Evolutionary conservation across 2,329 filamentous ascomycete genomes (phyloP).

Genomic region (Trichophyton simii): DNA sequence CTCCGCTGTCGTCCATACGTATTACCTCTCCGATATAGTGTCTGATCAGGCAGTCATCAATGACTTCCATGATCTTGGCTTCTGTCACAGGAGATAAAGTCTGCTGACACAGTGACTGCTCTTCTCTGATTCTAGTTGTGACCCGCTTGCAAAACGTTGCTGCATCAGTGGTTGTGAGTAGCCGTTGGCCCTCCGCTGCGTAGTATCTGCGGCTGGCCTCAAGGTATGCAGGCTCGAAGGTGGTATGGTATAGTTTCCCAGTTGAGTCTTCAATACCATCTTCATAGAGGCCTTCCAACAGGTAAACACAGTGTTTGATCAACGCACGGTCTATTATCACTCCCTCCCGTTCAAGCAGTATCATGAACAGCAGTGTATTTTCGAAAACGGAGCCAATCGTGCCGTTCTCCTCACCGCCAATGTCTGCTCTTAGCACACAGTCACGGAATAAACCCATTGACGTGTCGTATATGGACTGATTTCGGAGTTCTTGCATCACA

Average conservation of each 20-base stretch:
- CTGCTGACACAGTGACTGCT: slow-evolving; percentile 68
- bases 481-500: slow-evolving; percentile 58
- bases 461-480: slow-evolving; percentile 67
- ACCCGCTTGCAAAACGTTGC: slow-evolving; percentile 70
- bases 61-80: slow-evolving; percentile 59
- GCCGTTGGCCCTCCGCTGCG: slow-evolving; percentile 54
- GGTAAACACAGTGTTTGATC: slow-evolving; percentile 70
- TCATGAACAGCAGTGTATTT: slow-evolving; percentile 74
- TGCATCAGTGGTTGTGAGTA: slow-evolving; percentile 69
- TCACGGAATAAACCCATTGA: slow-evolving; percentile 84
- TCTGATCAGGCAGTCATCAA: slow-evolving; percentile 69
- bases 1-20: slow-evolving; percentile 68
- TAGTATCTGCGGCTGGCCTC: slow-evolving; percentile 63
- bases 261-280: slow-evolving; percentile 63
- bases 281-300: slow-evolving; percentile 83
- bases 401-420: slow-evolving; percentile 22
- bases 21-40: slow-evolving; percentile 71
- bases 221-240: slow-evolving; percentile 71
- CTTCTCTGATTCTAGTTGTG: slow-evolving; percentile 61
- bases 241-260: slow-evolving; percentile 69
- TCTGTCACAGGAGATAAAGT: slow-evolving; percentile 63
- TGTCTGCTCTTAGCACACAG: slow-evolving; percentile 56
- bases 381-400: slow-evolving; percentile 64
- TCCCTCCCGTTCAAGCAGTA: slow-evolving; percentile 82
- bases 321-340: slow-evolving; percentile 75